Conservation (phyloP, 495 filamentous ascomycete species). For the Copromyces sp. region DNA sequence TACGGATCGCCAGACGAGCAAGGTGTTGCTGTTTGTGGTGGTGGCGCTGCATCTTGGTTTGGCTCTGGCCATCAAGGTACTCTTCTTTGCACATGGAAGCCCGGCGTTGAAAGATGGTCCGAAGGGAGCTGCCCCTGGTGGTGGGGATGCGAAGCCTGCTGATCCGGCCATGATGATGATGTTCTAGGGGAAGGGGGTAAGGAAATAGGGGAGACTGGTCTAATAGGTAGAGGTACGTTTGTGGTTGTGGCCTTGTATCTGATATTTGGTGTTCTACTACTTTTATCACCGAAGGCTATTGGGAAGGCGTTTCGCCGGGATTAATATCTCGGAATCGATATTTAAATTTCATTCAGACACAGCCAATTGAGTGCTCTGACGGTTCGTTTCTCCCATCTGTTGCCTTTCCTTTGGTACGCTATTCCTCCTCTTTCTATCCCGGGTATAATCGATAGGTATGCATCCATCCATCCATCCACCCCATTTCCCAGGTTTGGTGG, state of each 20-base stretch:
- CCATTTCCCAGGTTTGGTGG: background rate
- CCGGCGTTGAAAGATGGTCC: constrained; percentile 45
- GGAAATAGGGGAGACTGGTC: background rate
- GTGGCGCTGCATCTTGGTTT: constrained; percentile 77
- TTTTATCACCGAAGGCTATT: background rate
- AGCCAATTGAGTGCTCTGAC: background rate
- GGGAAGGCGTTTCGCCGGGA: background rate
- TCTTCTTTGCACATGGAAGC: constrained; percentile 86
- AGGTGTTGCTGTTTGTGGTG: constrained; percentile 74
- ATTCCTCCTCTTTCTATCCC: background rate
- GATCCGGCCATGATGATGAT: constrained; percentile 9
- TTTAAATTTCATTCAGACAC: background rate
- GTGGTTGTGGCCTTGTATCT: background rate
- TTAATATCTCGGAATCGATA: background rate
- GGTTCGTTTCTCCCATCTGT: background rate
- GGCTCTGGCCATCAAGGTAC: constrained; percentile 83
- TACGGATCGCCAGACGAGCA: constrained; percentile 84
- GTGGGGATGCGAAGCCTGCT: constrained; percentile 6
- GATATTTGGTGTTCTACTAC: background rate
- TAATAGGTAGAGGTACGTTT: background rate
- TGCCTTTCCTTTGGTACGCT: background rate
- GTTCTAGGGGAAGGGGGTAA: constrained; percentile 11
- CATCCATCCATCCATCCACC: background rate
- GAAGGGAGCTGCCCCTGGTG: constrained; percentile 11
- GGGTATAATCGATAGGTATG: background rate